Evolutionary conservation across 75 land plant species (phyloP).

Genomic region (Pinus tabuliformis): DNA sequence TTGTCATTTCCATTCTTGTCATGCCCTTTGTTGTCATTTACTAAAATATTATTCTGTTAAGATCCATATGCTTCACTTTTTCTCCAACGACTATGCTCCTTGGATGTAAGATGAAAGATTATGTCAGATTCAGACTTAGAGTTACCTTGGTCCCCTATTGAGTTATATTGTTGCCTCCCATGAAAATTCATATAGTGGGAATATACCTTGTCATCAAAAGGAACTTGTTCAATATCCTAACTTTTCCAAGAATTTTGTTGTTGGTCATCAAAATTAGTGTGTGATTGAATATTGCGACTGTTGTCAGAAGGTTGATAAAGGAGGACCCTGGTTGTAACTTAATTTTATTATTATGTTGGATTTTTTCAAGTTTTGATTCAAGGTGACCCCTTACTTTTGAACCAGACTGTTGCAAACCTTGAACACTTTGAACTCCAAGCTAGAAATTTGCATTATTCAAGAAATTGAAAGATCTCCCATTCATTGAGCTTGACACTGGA

Average conservation of each 20-base stretch:
- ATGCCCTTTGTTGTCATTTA: slow-evolving; percentile 5
- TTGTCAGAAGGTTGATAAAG: background rate
- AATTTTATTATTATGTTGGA: slow-evolving; percentile 3
- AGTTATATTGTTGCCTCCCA: slow-evolving; percentile 2
- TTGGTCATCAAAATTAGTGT: background rate
- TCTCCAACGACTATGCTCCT: slow-evolving; percentile 1
- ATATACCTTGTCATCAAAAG: background rate
- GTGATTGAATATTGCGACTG: background rate
- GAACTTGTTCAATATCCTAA: background rate
- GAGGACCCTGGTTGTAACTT: slow-evolving; percentile 1
- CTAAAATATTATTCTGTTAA: slow-evolving; percentile 1
- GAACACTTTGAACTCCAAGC: slow-evolving; percentile 13
- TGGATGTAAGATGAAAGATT: background rate
- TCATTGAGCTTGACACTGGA: slow-evolving; percentile 18
- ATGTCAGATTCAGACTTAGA: background rate
- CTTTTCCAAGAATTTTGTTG: background rate
- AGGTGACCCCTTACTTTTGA: background rate
- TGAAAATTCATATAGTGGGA: background rate
- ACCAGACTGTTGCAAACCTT: slow-evolving; percentile 34
- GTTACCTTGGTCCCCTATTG: background rate
- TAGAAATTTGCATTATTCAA: slow-evolving; percentile 17
- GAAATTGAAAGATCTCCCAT: slow-evolving; percentile 26
- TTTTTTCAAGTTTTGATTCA: slow-evolving; percentile 2
- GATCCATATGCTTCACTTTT: background rate
- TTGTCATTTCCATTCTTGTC: slow-evolving; percentile 5